Evolutionary conservation across 2,329 filamentous ascomycete genomes (phyloP), one percentile per base, ranked within the genome.

Genomic region (Scedosporium boydii): DNA sequence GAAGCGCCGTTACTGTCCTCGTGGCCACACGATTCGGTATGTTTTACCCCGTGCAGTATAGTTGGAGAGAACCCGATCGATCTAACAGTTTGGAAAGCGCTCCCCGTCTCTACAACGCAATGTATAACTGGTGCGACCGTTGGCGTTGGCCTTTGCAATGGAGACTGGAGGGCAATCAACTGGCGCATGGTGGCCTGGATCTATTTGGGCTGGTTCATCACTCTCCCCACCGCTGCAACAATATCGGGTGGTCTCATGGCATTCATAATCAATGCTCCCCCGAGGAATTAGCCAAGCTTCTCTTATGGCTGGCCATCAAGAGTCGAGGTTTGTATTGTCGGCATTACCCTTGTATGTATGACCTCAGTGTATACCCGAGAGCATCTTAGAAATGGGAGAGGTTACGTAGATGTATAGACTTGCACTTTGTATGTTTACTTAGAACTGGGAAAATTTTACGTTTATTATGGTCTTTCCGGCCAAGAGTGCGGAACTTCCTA

Each of bases 91-190:
- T 1, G 82, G 83, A 78, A 87, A 38, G 77, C 80, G 60, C 80
- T 88, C 1, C 85, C 85, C 2, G 79, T 88, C 29, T 87, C 84
- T 1, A 88, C 85, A 1, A 86, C 85, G 0, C 84, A 87, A 74
- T 87, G 85, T 70, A 85, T 86, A 67, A 84, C 80, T 46, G 84
- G 84, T 56, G 80, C 83, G 42, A 86, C 83, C n/a, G 83, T 86
- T 53, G 84, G 84, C 63, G 84, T 87, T 57, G 84, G 83, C 63
- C 78, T 87, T 16, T 85, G 82, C 73, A 84, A 82, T 57, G 83
- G 83, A 26, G 79, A 79, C 53, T 80, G 78, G 76, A 77, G 79
- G 58, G 80, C 83, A 26, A 82, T 87, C 68, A 87, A 87, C 75
- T 87, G 82, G 81, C 78, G 82, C 63, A 84, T 84, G 78, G 80